These are phyloP conservation scores for Rubia occidens DNA, from an alignment of 305 asterid genomes.

Conservation along the genomic window DNA sequence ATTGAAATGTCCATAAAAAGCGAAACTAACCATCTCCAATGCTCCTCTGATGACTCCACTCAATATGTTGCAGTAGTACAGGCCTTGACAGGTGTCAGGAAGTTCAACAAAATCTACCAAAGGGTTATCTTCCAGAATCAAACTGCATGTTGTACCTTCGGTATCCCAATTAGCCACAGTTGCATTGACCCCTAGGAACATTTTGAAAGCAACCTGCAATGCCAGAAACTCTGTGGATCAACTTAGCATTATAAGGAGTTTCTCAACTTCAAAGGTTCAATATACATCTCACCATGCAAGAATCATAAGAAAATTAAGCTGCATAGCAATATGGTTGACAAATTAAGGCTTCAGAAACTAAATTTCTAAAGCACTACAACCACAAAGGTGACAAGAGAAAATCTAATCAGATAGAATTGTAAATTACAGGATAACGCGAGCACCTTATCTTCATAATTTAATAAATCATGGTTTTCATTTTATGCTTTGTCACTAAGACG, in stretches of 20 bases:
- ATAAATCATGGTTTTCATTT: background rate
- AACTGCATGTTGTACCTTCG: constrained; percentile 92
- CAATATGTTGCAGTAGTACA: constrained; percentile 76
- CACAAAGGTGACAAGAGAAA: background rate
- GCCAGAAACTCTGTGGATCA: background rate
- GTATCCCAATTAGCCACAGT: constrained; percentile 82
- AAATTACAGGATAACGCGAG: background rate
- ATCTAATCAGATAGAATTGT: background rate
- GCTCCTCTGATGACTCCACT: constrained; percentile 63
- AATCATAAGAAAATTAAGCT: background rate
- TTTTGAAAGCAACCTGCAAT: constrained; percentile 83
- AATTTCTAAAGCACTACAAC: background rate
- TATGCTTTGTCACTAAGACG: background rate
- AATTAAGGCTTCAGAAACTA: background rate
- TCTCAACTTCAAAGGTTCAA: background rate
- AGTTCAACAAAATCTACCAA: constrained; percentile 95
- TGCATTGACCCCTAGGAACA: constrained; percentile 94
- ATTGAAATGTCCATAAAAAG: constrained; percentile 8
- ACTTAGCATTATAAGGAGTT: background rate
- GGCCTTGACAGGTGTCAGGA: constrained; percentile 95
- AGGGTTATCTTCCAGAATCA: constrained; percentile 90
- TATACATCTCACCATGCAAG: background rate
- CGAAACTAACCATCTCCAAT: constrained; percentile 43
- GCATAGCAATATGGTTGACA: background rate
- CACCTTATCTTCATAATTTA: background rate